These are phyloP conservation scores for Starmerella roubikii DNA, from an alignment of 805 yeast genomes.

Conservation along the genomic window DNA sequence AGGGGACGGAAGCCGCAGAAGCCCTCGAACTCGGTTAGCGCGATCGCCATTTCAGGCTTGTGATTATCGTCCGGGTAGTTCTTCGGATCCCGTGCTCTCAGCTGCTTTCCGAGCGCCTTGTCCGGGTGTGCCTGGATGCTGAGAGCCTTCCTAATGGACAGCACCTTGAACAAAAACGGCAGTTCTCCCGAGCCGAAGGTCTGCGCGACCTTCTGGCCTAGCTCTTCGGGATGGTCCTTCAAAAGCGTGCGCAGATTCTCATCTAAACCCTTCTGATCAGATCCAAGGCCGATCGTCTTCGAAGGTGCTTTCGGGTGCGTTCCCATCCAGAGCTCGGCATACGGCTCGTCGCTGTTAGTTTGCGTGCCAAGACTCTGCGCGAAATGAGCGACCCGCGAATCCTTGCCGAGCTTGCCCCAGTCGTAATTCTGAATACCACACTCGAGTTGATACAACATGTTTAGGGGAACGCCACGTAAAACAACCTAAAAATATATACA, in stretches of 20 bases:
- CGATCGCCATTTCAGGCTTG: conserved; percentile 99
- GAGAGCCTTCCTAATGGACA: conserved; percentile 83
- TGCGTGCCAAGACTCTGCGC: conserved; percentile 49
- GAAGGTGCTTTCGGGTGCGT: conserved; percentile 92
- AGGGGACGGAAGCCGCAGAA: conserved; percentile 96
- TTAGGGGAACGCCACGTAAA: neutral
- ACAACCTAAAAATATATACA: too few relatives aligned
- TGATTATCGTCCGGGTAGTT: conserved; percentile 97
- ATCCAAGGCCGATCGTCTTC: conserved; percentile 37
- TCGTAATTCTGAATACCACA: conserved; percentile 60
- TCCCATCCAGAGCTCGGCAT: conserved; percentile 99
- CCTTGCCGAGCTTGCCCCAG: conserved; percentile 76
- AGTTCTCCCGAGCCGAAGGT: conserved; percentile 65
- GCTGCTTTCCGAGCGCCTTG: conserved; percentile 60
- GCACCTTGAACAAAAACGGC: conserved; percentile 88
- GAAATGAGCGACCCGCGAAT: conserved; percentile 83
- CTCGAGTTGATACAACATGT: conserved; percentile 24
- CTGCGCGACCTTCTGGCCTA: conserved; percentile 45
- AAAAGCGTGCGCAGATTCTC: conserved; percentile 56
- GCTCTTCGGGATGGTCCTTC: conserved; percentile 41
- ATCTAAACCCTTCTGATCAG: neutral
- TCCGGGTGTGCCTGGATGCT: conserved; percentile 98
- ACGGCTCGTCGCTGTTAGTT: conserved; percentile 66
- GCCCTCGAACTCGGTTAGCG: conserved; percentile 90
- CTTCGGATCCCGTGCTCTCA: conserved; percentile 73